These are phyloP conservation scores for Blepharisma undulans DNA, from an alignment of 169 alveolate species.

Conservation along the genomic window DNA sequence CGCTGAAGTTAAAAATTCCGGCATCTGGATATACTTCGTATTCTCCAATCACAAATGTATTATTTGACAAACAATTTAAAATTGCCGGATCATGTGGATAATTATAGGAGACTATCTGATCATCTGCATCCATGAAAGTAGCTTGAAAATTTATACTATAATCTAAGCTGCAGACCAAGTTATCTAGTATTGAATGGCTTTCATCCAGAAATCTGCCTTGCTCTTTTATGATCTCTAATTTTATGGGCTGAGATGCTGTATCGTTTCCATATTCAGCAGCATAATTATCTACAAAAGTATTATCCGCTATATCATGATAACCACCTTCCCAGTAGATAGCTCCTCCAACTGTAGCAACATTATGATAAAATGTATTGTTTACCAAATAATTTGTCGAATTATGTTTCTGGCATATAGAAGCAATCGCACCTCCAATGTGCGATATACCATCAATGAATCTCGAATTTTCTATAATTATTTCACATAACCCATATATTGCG, in stretches of 20 bases:
- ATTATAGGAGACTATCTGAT: background rate
- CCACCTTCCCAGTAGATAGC: background rate
- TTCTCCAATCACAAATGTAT: background rate
- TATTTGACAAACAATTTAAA: background rate
- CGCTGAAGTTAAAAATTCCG: background rate
- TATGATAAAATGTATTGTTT: background rate
- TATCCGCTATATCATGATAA: background rate
- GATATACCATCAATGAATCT: background rate
- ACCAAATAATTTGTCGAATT: background rate
- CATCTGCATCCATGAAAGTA: background rate
- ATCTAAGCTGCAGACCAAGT: background rate
- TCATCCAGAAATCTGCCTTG: background rate
- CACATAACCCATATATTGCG: background rate
- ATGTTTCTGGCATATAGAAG: background rate
- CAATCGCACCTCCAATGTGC: background rate
- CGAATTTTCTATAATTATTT: background rate
- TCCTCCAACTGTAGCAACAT: background rate
- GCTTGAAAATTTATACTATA: background rate
- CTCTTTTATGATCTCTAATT: background rate
- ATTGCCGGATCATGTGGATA: background rate
- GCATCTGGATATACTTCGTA: background rate
- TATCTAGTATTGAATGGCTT: background rate
- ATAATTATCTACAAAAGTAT: background rate
- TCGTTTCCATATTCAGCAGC: constrained; percentile 7
- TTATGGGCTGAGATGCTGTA: background rate